phyloP scores from a whole-genome alignment of 176 grass and related monocot genomes.

The Hordeum vulgare region DNA sequence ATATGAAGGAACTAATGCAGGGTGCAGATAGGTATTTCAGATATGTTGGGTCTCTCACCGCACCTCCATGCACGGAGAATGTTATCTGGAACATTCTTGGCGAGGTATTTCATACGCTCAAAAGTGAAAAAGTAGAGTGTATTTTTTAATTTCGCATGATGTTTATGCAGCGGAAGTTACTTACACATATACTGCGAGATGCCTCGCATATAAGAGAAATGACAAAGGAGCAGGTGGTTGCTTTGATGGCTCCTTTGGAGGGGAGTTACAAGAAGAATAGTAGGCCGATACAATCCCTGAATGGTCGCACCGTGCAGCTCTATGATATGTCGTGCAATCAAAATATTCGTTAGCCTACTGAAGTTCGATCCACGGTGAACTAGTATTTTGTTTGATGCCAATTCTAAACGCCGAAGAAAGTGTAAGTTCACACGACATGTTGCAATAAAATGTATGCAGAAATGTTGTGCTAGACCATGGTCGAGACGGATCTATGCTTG shows the following conservation, averaged over 20 bases:
- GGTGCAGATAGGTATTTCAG: slow-evolving; percentile 41
- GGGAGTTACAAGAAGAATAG: slow-evolving; percentile 43
- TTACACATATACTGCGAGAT: not conserved
- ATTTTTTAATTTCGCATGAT: not conserved
- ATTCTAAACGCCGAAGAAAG: not conserved
- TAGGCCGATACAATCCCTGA: slow-evolving; percentile 45
- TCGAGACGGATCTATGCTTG: too few relatives aligned
- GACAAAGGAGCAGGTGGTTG: slow-evolving; percentile 53
- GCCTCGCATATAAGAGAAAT: slow-evolving; percentile 52
- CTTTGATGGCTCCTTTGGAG: slow-evolving; percentile 48
- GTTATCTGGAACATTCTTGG: slow-evolving; percentile 67
- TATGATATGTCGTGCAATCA: slow-evolving; percentile 21
- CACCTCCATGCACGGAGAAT: slow-evolving; percentile 87
- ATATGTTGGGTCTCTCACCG: slow-evolving; percentile 61
- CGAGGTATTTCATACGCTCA: slow-evolving; percentile 26
- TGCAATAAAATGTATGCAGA: not conserved
- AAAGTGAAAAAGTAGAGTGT: not conserved
- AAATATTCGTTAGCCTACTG: not conserved
- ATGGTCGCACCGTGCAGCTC: slow-evolving; percentile 49
- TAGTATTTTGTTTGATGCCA: not conserved
- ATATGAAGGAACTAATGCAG: slow-evolving; percentile 29
- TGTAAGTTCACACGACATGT: not conserved
- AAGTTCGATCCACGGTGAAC: not conserved
- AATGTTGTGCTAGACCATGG: too few relatives aligned
- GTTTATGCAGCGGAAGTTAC: not conserved